Conservation (phyloP, 257 asterid genomes). For the Forsythia suspensa region DNA sequence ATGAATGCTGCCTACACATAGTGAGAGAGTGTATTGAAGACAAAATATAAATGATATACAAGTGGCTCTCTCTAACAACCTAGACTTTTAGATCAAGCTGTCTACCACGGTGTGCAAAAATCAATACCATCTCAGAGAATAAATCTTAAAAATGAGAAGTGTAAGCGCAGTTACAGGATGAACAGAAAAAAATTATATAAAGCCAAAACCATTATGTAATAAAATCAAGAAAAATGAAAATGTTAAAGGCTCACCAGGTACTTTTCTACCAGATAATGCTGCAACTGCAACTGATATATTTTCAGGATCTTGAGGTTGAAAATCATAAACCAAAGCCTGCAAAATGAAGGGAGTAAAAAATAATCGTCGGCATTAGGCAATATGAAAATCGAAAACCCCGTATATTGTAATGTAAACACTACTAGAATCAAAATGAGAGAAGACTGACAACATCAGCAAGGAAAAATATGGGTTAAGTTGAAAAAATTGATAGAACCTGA, state of each 20-base stretch:
- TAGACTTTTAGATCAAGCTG: too few relatives aligned
- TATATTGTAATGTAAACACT: neutral
- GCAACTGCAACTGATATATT: slow-evolving; percentile 53
- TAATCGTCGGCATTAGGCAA: neutral
- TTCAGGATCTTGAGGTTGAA: slow-evolving; percentile 85
- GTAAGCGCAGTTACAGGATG: too few relatives aligned
- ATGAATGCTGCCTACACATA: too few relatives aligned
- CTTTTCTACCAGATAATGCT: slow-evolving; percentile 58
- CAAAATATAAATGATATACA: too few relatives aligned
- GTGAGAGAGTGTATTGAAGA: too few relatives aligned
- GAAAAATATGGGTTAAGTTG: too few relatives aligned
- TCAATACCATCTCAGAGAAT: too few relatives aligned
- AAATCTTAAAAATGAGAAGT: too few relatives aligned
- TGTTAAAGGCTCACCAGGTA: slow-evolving; percentile 44
- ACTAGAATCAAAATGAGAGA: neutral
- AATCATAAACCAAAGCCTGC: slow-evolving; percentile 60
- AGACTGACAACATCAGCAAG: neutral
- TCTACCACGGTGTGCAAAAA: too few relatives aligned
- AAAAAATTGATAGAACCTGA: slow-evolving; percentile 20
- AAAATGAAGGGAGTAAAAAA: neutral
- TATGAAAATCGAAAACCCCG: neutral
- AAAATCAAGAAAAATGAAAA: neutral
- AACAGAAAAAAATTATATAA: neutral
- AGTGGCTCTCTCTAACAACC: too few relatives aligned
- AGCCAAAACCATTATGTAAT: neutral